phyloP scores from a whole-genome alignment of 257 asterid genomes.

The Rhazya stricta region DNA sequence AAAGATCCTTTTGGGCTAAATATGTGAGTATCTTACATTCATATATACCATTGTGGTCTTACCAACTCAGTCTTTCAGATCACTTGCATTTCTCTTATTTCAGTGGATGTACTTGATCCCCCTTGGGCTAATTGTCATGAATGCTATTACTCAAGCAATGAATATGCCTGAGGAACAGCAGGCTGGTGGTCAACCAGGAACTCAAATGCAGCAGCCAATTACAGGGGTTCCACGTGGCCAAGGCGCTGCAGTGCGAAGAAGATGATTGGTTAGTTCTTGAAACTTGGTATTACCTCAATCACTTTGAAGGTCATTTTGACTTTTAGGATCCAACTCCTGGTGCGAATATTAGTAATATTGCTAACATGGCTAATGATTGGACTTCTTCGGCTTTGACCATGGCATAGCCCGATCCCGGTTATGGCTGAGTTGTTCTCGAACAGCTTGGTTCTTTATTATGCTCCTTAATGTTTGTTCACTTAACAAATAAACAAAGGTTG shows the following conservation, averaged over 20 bases:
- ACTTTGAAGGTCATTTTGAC: not conserved
- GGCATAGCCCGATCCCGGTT: not conserved
- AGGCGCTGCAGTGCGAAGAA: conserved; percentile 68
- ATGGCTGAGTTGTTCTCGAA: not conserved
- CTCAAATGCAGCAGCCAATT: conserved; percentile 49
- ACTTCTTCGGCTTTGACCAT: not conserved
- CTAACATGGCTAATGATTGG: not conserved
- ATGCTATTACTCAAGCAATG: conserved; percentile 94
- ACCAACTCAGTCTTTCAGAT: not conserved
- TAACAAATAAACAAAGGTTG: too few relatives aligned
- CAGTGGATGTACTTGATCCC: conserved; percentile 99
- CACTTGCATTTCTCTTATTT: conserved; percentile 12
- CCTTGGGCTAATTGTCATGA: conserved; percentile 84
- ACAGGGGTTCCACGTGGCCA: conserved; percentile 57
- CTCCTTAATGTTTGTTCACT: not conserved
- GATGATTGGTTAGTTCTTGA: conserved; percentile 37
- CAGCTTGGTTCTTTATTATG: too few relatives aligned
- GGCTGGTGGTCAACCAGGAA: conserved; percentile 60
- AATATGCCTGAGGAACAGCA: conserved; percentile 85
- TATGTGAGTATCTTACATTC: conserved; percentile 52
- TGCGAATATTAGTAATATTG: not conserved
- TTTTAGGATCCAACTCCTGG: not conserved
- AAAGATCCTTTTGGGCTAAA: conserved; percentile 97
- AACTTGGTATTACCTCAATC: not conserved
- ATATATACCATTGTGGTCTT: conserved; percentile 4